Evolutionary conservation across 1,139 yeast species (phyloP).

Genomic region (Taiozyma sp.): DNA sequence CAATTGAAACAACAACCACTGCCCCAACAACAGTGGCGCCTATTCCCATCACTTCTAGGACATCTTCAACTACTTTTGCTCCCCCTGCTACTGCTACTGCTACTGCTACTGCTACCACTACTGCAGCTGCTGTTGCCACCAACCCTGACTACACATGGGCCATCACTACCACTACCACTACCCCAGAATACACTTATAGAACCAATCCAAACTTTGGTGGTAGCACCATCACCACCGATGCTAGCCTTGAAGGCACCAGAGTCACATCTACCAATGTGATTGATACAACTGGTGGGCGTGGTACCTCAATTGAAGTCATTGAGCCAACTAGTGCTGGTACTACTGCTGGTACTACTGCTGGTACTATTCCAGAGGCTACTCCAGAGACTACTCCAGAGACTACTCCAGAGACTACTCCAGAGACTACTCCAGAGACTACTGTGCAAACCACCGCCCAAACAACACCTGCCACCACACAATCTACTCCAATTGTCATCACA

Average conservation of each 20-base stretch:
- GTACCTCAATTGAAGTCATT: not conserved
- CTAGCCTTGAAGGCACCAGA: constrained; percentile 13
- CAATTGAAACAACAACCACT: not conserved
- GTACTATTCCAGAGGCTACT: constrained; percentile 1
- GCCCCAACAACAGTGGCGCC: not conserved
- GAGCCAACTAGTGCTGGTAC: constrained; percentile 1
- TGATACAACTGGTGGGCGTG: constrained; percentile 2
- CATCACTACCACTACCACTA: constrained; percentile 1
- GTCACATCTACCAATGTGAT: constrained; percentile 12
- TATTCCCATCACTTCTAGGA: not conserved
- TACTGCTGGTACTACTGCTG: not conserved
- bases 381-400: constrained; percentile 1
- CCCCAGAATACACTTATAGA: constrained; percentile 8
- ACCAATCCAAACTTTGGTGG: constrained; percentile 16
- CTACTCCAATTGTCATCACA: not conserved
- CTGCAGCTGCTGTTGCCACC: not conserved
- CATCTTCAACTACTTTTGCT: not conserved
- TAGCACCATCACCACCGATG: constrained; percentile 15
- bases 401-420: not conserved
- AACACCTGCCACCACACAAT: not conserved
- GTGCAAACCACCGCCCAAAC: not conserved
- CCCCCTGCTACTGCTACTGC: too few relatives aligned
- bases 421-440: not conserved
- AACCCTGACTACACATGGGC: not conserved
- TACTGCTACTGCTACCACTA: too few relatives aligned